phyloP scores from a whole-genome alignment of 257 asterid species.

The Solanum tarapatanum region DNA sequence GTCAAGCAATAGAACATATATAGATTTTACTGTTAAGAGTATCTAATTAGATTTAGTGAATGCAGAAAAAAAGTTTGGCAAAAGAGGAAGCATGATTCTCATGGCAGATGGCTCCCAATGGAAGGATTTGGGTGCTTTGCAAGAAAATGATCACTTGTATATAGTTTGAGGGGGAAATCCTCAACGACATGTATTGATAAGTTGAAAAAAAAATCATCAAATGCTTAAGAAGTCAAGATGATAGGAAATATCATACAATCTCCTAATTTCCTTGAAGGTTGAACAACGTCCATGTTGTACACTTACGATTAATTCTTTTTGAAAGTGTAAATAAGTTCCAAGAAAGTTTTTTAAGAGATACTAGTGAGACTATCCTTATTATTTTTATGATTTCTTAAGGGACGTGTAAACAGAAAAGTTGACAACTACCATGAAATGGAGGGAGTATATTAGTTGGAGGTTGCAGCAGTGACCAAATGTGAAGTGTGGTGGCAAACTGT shows the following conservation, averaged over 20 bases:
- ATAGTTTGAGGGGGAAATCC: conserved; percentile 24
- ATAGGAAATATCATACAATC: not conserved
- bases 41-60: conserved; percentile 5
- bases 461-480: not conserved
- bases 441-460: not conserved
- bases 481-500: no score
- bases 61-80: conserved; percentile 62
- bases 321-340: not conserved
- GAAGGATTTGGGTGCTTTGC: conserved; percentile 56
- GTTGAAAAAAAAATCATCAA: not conserved
- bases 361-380: no score
- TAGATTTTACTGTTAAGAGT: not conserved
- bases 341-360: not conserved
- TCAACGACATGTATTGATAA: not conserved
- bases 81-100: conserved; percentile 45
- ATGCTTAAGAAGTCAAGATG: not conserved
- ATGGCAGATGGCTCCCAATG: conserved; percentile 65
- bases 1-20: not conserved
- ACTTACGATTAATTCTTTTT: no score
- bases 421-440: not conserved
- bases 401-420: not conserved
- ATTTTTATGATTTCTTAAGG: no score
- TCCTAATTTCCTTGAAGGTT: not conserved
- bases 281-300: not conserved
- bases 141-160: conserved; percentile 79